Conservation (phyloP, 2,329 filamentous ascomycete species). For the Neopestalotiopsis sp. region DNA sequence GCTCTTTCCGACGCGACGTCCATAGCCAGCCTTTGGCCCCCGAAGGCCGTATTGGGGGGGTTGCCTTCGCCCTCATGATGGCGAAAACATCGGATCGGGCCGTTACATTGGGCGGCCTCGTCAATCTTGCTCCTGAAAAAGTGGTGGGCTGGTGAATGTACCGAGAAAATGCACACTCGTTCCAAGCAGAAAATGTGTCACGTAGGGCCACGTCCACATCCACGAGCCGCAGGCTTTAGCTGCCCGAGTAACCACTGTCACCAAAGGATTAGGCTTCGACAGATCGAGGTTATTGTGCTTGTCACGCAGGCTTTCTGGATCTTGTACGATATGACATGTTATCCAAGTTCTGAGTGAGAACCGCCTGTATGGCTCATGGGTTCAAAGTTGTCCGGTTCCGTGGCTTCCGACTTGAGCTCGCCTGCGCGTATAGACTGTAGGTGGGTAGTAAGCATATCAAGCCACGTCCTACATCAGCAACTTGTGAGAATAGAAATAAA, state of each 20-base stretch:
- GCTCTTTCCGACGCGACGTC: background rate
- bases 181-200: conserved; percentile 24
- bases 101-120: conserved; percentile 26
- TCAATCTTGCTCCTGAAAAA: background rate
- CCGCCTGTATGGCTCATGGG: background rate
- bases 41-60: background rate
- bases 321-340: conserved; percentile 57
- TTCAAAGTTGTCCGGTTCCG: background rate
- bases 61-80: background rate
- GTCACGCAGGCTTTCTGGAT: conserved; percentile 46
- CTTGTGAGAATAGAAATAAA: background rate
- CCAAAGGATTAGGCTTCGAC: conserved; percentile 29
- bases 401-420: background rate
- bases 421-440: background rate
- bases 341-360: conserved; percentile 26
- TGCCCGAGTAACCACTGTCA: conserved; percentile 26
- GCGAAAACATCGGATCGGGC: conserved; percentile 32
- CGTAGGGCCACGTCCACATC: conserved; percentile 26
- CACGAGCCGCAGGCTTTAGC: conserved; percentile 30
- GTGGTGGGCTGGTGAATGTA: background rate
- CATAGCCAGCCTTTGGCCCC: conserved; percentile 3
- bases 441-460: background rate
- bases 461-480: background rate
- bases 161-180: background rate
- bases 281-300: conserved; percentile 38